Evolutionary conservation across 2,329 filamentous ascomycete genomes (phyloP), one percentile per base, ranked within the genome.

Genomic region (Calonectria leucothoes): DNA sequence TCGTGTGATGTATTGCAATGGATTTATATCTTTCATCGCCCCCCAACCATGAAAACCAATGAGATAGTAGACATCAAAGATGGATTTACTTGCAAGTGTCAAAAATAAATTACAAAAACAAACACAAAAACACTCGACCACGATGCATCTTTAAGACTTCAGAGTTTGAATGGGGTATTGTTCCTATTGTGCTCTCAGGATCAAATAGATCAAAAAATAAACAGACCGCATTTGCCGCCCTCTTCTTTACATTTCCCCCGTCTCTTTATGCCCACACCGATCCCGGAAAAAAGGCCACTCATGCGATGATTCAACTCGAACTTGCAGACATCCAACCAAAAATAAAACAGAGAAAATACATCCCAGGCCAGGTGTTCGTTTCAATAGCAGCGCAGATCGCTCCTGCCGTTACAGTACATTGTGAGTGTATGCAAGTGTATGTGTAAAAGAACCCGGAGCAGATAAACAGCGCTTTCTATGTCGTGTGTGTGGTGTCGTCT

Each of bases 181-280:
- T 80, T 80, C 78, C 76, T 80, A 78, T 77, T 79, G 77, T 78
- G 77, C 70, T 80, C 71, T 78, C 72, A 74, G 71, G 77, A 77
- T 76, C 76, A 70, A 73, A 75, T 72, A 74, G 75, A 71, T 61
- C 73, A 75, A 79, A 73, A 64, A 76, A 75, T 42, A 31, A 65
- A 57, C 70, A 68, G 70, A 68, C 29, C 70, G 59, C 74, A 70
- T 66, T 51, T 74, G 69, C 78, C 73, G 69, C 75, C 73, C 70
- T 63, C 61, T 17, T 61, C 57, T 51, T 65, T 73, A 55, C 61
- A 73, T 70, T 59, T 57, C 66, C 48, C 66, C 33, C 42, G 59
- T 39, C 59, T 66, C 42, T 68, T 73, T 71, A 71, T 70, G 49
- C 63, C 66, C 74, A 73, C 72, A 55, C 42, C 57, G 64, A 39